Evolutionary conservation across 768 basidiomycete genomes (phyloP).

Genomic region (Lentinus tigrinus): DNA sequence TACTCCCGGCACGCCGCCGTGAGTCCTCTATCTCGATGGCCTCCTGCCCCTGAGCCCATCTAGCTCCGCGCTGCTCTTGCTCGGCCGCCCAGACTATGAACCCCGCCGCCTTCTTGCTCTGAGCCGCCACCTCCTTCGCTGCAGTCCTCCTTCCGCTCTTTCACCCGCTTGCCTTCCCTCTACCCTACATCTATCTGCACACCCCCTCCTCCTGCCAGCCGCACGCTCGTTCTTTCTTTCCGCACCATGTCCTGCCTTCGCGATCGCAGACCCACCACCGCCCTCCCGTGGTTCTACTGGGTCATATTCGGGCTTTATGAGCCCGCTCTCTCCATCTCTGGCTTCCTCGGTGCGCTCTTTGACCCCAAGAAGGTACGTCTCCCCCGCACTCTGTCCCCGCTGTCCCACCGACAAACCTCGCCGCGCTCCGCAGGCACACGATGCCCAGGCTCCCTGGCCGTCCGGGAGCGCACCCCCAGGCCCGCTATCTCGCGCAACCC

Average conservation of each 20-base stretch:
- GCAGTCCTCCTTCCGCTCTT: neutral
- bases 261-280: conserved; percentile 49
- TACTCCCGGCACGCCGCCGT: no score
- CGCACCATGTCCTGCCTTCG: conserved; percentile 19
- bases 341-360: conserved; percentile 63
- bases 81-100: neutral
- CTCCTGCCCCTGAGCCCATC: neutral
- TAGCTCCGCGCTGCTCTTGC: neutral
- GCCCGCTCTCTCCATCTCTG: conserved; percentile 61
- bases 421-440: conserved; percentile 52
- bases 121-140: neutral
- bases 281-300: conserved; percentile 73
- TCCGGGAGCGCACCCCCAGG: conserved; percentile 43
- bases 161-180: neutral
- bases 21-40: neutral
- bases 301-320: conserved; percentile 74
- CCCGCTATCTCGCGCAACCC: conserved; percentile 56
- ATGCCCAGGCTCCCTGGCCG: conserved; percentile 76
- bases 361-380: conserved; percentile 62
- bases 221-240: neutral
- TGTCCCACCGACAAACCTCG: neutral
- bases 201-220: neutral
- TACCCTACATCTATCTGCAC: neutral
- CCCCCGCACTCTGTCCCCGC: conserved; percentile 1
- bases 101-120: neutral